Evolutionary conservation across 1,284 basidiomycete species (phyloP), one percentile per base, ranked within the genome.

Genomic region (Ganoderma lingzhi): DNA sequence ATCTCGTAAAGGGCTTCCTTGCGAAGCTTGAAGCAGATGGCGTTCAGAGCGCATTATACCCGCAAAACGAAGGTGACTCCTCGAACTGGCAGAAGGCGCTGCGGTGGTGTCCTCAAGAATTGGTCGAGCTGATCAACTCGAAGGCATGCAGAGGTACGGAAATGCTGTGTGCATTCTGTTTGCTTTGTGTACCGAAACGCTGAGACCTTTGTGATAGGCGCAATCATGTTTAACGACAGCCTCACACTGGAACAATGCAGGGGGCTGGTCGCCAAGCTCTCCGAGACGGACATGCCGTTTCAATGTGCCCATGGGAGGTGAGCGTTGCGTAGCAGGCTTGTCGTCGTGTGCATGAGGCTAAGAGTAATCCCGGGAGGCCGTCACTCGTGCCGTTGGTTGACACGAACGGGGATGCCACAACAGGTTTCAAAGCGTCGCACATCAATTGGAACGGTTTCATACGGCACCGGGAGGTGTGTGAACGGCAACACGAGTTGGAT

Each of bases 201-300:
- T 48, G 35, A 23, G 67, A 9, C 51, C 30, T n/a, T 53, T 15
- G 58, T 56, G 35, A 10, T 77, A 96, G 95, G 95, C 62, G 95
- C 96, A 0, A 94, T 98, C 80, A 98, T 99, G 97, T 99, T 99
- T 85, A 96, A 96, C 74, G 97, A 98, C 78, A 71, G 84, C 0
- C 84, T 99, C 62, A 87, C 84, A 19, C 66, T 81, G 3, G 84
- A 86, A 44, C 95, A 97, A 77, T 95, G 94, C 78, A 78, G 86
- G 73, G 84, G 85, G 39, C 86, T 99, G 51, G 83, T 98, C 45
- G 74, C 77, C 6, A 86, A 90, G 73, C 84, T 98, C 30, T 85
- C 90, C 3, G 78, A 86, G 68, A 94, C 95, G 0, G 84, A 87
- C 2, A 92, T 95, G 75, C 96, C 97, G 0, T 98, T 97, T 80